Base-by-base conservation (phyloP, 305 asterid species). In the Rubia balearica region DNA sequence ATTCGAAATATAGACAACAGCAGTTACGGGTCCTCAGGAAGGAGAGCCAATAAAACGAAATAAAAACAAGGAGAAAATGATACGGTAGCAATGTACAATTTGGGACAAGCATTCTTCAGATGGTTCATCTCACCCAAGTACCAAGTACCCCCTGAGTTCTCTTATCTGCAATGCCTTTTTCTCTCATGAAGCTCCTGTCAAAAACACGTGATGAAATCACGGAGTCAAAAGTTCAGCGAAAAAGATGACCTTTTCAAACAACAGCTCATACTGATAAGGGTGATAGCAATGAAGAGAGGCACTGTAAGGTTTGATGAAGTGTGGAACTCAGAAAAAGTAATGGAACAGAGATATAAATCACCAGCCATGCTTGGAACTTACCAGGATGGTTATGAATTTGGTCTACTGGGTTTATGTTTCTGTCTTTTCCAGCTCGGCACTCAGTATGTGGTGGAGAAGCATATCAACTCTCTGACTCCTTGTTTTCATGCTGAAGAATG, bases 381-480 rank as follows among this genome's bases (percentile, higher is more conserved):
- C 79, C 73, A 40, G 75, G 46, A 27, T 65, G 72, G 43, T n/a
- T 42, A 69, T 45, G 70, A 13, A 74, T 40, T 27, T 14, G 70
- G 61, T 71, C 79, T 74, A 85, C 43, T 94, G 79, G 64, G 86
- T 8, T 41, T 90, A 71, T 40, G 79, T 14, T 74, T 80, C 78
- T 6, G 88, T 70, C 67, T 81, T 71, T 5, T 74, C 70, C 49
- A 94, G 95, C 83, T 91, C 98, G 16, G 95, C 80, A 42, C 98
- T 94, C 85, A 94, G 75, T 95, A 94, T 91, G 70, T 85, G 99
- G 86, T 91, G 99, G 81, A 94, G 99, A 72, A 94, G 98, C 61
- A 74, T 74, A 61, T 94, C 97, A 51, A 91, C 96, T 76, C 97
- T 89, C 83, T 86, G 95, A 57, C 83, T 88, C 81, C 97, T 86